A percentile compares a stretch with the other conserved stretches of the same genome.
Conservation (phyloP, 768 basidiomycete genomes). For the Pluteus cervinus region DNA sequence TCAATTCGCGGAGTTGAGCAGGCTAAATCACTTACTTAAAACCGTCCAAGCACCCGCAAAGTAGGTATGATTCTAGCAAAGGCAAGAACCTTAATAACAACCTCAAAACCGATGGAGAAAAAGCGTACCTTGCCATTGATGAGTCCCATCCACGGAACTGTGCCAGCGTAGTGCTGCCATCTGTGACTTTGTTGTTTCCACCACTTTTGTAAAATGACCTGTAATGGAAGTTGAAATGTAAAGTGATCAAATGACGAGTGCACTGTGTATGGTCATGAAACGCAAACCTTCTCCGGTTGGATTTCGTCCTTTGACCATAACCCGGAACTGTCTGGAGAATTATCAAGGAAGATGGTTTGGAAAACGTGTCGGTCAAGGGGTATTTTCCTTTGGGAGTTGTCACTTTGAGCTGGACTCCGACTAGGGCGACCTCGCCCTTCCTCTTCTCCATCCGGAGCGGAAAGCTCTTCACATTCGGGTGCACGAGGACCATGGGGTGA, state of each 20-base stretch:
- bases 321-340: slow-evolving; percentile 26
- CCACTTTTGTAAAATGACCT: slow-evolving; percentile 38
- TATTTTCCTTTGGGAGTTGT: slow-evolving; percentile 11
- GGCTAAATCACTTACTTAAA: slow-evolving; percentile 17
- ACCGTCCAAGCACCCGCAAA: slow-evolving; percentile 33
- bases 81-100: background rate
- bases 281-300: slow-evolving; percentile 20
- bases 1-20: background rate
- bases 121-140: slow-evolving; percentile 25
- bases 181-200: slow-evolving; percentile 50
- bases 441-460: no score
- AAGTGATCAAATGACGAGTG: background rate
- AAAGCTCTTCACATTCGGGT: no score
- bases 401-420: background rate
- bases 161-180: slow-evolving; percentile 37
- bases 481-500: slow-evolving; percentile 10
- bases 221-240: background rate
- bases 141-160: slow-evolving; percentile 31
- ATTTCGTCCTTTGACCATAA: slow-evolving; percentile 40
- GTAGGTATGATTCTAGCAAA: slow-evolving; percentile 21
- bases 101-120: background rate
- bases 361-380: slow-evolving; percentile 38
- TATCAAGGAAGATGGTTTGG: slow-evolving; percentile 44
- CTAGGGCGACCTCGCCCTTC: no score
- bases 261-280: no score